Percentiles rank a stretch among this genome's conserved stretches.
These are phyloP conservation scores for Epicoccum nigrum DNA, from an alignment of 2,329 filamentous ascomycete genomes.

Conservation along the genomic window DNA sequence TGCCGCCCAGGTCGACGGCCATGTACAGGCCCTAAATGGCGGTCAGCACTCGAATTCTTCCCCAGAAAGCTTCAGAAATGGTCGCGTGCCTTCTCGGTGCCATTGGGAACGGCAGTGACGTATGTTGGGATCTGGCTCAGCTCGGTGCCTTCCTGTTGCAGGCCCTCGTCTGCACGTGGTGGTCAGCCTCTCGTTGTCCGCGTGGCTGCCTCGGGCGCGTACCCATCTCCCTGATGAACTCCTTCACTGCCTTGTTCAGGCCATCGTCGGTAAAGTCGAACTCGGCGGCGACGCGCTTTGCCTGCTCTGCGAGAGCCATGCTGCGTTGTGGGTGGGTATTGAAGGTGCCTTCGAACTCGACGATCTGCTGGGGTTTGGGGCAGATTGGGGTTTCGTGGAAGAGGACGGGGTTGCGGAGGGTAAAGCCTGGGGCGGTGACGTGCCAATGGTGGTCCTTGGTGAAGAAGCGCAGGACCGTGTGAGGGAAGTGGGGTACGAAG, in stretches of 20 bases:
- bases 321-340: conserved; percentile 48
- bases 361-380: conserved; percentile 33
- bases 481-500: conserved; percentile 45
- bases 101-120: conserved; percentile 93
- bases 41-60: conserved; percentile 5
- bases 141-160: conserved; percentile 77
- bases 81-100: conserved; percentile 94
- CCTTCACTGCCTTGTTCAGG: conserved; percentile 78
- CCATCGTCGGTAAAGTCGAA: conserved; percentile 84
- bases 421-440: conserved; percentile 25
- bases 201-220: conserved; percentile 21
- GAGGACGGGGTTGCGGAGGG: conserved; percentile 35
- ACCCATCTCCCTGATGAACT: conserved; percentile 89
- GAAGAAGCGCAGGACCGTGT: conserved; percentile 37
- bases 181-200: conserved; percentile 21
- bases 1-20: conserved; percentile 96
- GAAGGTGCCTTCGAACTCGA: conserved; percentile 44
- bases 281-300: conserved; percentile 78
- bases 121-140: conserved; percentile 97
- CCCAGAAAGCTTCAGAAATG: conserved; percentile 44
- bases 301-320: conserved; percentile 68
- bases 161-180: conserved; percentile 71
- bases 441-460: conserved; percentile 26
- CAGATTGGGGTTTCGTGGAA: conserved; percentile 37
- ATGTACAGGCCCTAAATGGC: conserved; percentile 82